phyloP scores from a whole-genome alignment of 2,329 filamentous ascomycete genomes.

The Fusarium lyarnte region DNA sequence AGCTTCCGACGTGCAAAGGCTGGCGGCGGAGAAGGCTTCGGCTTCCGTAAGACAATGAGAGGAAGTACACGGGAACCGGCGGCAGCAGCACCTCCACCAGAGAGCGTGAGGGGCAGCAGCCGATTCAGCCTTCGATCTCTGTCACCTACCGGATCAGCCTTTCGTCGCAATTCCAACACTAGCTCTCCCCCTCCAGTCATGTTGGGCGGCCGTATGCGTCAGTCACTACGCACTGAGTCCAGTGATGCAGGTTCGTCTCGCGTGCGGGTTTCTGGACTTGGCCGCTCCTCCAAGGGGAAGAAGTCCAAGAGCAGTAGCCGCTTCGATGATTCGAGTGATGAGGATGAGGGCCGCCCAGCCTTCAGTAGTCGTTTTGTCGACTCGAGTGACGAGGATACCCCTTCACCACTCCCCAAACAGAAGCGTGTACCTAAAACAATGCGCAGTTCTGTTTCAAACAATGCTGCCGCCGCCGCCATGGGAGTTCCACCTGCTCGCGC shows the following conservation, averaged over 20 bases:
- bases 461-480: conserved; percentile 52
- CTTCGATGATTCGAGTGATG: conserved; percentile 78
- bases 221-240: conserved; percentile 56
- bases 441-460: conserved; percentile 43
- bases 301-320: conserved; percentile 62
- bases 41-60: conserved; percentile 81
- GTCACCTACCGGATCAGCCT: conserved; percentile 70
- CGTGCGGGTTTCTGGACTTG: conserved; percentile 56
- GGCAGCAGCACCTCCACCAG: conserved; percentile 36
- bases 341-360: conserved; percentile 51
- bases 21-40: conserved; percentile 58
- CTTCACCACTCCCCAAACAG: conserved; percentile 35
- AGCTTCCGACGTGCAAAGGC: conserved; percentile 78
- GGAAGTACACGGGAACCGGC: conserved; percentile 38
- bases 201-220: conserved; percentile 54
- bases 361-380: conserved; percentile 71
- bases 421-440: conserved; percentile 50
- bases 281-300: conserved; percentile 48
- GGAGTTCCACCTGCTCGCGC: conserved; percentile 54
- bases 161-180: conserved; percentile 53
- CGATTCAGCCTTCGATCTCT: conserved; percentile 76
- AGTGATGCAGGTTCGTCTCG: conserved; percentile 49
- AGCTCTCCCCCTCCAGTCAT: conserved; percentile 52
- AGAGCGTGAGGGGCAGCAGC: conserved; percentile 53
- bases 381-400: conserved; percentile 69